A percentile compares a stretch with the other conserved stretches of the same genome.
Evolutionary conservation across 169 alveolate genomes (phyloP).

Genomic region (Plasmodium blacklocki): DNA sequence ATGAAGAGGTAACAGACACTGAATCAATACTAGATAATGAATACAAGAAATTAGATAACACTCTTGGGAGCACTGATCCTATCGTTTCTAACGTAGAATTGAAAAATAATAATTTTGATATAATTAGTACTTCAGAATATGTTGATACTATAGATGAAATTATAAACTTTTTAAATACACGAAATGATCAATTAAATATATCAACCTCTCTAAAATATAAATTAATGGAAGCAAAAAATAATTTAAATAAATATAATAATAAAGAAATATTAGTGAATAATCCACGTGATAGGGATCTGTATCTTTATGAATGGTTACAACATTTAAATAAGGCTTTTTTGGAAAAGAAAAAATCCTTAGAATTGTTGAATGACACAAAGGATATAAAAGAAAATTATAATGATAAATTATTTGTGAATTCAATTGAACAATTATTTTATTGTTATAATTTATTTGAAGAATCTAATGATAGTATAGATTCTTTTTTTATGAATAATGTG

Average conservation of each 20-base stretch:
- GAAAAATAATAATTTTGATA: constrained; percentile 16
- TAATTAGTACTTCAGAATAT: constrained; percentile 14
- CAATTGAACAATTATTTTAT: constrained; percentile 21
- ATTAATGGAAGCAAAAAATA: constrained; percentile 40
- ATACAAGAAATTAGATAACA: constrained; percentile 28
- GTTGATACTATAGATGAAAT: constrained; percentile 49
- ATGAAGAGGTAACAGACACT: constrained; percentile 26
- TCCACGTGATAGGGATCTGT: neutral
- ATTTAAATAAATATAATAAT: neutral
- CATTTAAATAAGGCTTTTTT: constrained; percentile 47
- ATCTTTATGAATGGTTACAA: constrained; percentile 41
- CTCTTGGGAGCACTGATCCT: constrained; percentile 20
- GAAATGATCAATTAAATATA: constrained; percentile 8
- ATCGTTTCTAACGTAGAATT: constrained; percentile 44
- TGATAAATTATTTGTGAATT: constrained; percentile 35
- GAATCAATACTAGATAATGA: constrained; percentile 55
- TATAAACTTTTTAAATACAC: constrained; percentile 30
- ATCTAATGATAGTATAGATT: constrained; percentile 2
- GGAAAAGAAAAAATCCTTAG: constrained; percentile 23
- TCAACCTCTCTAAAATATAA: constrained; percentile 20
- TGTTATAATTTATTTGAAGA: constrained; percentile 29
- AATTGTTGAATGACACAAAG: constrained; percentile 3
- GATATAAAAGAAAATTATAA: constrained; percentile 7
- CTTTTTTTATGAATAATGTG: constrained; percentile 19
- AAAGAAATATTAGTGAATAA: neutral